A percentile compares a stretch with the other conserved stretches of the same genome.
Conservation (phyloP, 768 basidiomycete genomes). For the Grammothele lineata region DNA sequence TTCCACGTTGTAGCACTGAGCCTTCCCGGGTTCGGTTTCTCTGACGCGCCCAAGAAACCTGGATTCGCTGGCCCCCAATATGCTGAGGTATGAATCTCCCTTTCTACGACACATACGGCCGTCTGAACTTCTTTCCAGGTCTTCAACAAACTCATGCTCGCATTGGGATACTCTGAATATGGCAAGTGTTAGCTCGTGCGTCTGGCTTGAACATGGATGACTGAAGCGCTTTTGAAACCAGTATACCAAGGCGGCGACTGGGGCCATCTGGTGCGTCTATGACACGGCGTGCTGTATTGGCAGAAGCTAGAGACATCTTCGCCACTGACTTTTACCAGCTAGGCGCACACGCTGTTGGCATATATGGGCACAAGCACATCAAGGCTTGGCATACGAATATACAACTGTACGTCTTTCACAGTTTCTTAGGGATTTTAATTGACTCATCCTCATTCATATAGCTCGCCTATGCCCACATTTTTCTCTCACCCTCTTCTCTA, state of each 20-base stretch:
- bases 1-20: constrained; percentile 62
- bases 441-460: not conserved
- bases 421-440: not conserved
- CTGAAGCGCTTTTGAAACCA: too few species aligned
- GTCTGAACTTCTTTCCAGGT: constrained; percentile 5
- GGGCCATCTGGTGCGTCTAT: constrained; percentile 36
- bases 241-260: constrained; percentile 42
- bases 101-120: too few species aligned
- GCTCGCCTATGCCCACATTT: not conserved
- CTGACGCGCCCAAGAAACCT: constrained; percentile 47
- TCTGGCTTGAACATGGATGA: too few species aligned
- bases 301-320: too few species aligned
- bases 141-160: constrained; percentile 26
- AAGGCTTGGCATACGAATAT: constrained; percentile 55
- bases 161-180: constrained; percentile 24
- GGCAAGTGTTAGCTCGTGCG: constrained; percentile 17
- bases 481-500: constrained; percentile 4
- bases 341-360: constrained; percentile 19
- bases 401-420: constrained; percentile 32
- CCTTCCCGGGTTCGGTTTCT: constrained; percentile 61
- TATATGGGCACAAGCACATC: constrained; percentile 37
- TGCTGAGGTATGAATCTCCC: constrained; percentile 41
- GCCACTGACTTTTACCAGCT: constrained; percentile 19
- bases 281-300: too few species aligned
- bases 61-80: constrained; percentile 49